Conservation (phyloP, 257 asterid genomes). For the Solanum stenotomum region DNA sequence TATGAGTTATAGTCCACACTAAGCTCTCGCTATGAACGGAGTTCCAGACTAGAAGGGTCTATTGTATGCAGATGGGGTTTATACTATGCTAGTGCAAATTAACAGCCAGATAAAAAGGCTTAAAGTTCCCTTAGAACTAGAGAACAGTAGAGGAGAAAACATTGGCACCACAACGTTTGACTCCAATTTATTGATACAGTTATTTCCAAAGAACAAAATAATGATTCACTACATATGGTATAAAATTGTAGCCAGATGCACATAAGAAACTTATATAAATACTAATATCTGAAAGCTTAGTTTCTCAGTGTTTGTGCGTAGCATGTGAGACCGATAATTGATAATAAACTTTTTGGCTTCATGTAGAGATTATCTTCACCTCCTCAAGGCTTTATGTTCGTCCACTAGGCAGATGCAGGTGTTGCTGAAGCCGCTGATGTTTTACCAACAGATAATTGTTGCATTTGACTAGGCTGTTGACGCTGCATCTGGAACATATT, state of each 20-base stretch:
- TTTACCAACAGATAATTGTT: conserved; percentile 28
- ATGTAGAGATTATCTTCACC: background rate
- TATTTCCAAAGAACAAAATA: background rate
- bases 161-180: background rate
- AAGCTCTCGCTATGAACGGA: background rate
- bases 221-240: background rate
- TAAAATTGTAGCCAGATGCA: background rate
- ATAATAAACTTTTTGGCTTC: background rate
- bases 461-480: conserved; percentile 35
- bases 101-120: background rate
- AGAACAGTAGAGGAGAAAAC: background rate
- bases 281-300: background rate
- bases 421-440: conserved; percentile 25
- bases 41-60: background rate
- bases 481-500: conserved; percentile 36
- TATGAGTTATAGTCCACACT: background rate
- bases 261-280: background rate
- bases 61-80: background rate
- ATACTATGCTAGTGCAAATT: background rate
- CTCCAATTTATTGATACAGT: conserved; percentile 1
- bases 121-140: background rate
- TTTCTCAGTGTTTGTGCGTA: background rate
- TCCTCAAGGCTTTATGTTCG: background rate
- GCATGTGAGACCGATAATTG: background rate
- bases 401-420: conserved; percentile 33